phyloP scores from a whole-genome alignment of 225 moss, liverwort and hornwort species.

The Pleurozium schreberi region DNA sequence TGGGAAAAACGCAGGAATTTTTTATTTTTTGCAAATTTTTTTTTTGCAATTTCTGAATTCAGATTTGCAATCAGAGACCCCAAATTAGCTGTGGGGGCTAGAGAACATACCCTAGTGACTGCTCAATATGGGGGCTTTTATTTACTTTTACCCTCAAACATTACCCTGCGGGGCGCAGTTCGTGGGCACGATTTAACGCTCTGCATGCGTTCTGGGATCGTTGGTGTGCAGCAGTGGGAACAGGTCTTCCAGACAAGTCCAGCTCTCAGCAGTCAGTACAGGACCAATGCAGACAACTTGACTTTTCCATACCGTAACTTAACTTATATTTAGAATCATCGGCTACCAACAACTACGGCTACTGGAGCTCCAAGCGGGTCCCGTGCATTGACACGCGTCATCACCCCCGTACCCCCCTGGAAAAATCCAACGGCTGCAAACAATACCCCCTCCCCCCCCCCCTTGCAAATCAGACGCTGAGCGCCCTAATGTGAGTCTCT shows the following conservation, averaged over 20 bases:
- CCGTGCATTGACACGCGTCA: neutral
- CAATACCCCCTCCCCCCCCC: neutral
- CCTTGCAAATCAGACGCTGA: neutral
- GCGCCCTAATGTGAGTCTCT: neutral
- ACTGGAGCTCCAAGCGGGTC: neutral
- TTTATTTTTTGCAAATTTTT: no score
- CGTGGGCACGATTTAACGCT: no score
- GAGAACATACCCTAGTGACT: no score
- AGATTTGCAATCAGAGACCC: no score
- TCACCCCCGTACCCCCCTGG: accelerated
- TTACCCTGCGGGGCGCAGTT: no score
- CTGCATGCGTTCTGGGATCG: neutral
- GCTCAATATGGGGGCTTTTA: no score
- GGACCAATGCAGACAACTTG: neutral
- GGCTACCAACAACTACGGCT: neutral
- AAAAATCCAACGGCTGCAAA: neutral
- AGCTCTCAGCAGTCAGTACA: neutral
- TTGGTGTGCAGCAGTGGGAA: neutral
- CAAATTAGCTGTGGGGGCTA: no score
- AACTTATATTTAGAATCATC: neutral
- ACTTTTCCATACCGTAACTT: no score
- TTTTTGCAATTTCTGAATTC: no score
- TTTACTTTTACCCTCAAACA: no score
- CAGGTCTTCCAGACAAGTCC: neutral
- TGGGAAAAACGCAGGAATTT: no score